A percentile compares a stretch with the other conserved stretches of the same genome.
Conservation (phyloP, 345 rosid genomes). For the Populus davidiana region DNA sequence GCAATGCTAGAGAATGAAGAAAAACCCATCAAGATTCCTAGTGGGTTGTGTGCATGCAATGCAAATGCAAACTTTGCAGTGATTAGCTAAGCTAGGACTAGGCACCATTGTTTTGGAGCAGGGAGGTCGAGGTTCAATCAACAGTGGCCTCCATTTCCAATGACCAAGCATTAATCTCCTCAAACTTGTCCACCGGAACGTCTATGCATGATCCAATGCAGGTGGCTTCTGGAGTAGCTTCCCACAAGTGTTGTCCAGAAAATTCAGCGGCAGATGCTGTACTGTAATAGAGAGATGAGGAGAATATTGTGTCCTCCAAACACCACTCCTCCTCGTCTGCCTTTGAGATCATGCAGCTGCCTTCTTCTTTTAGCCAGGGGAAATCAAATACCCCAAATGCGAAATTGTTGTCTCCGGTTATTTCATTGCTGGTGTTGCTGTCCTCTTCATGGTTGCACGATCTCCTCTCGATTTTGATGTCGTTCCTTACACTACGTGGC, state of each 20-base stretch:
- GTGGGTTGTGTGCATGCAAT: not conserved
- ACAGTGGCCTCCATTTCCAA: conserved; percentile 33
- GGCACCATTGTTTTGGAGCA: not conserved
- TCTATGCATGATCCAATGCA: not conserved
- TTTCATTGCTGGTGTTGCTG: not conserved
- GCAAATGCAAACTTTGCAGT: too few species aligned
- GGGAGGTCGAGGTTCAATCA: conserved; percentile 37
- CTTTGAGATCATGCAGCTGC: conserved; percentile 34
- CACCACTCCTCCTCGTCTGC: conserved; percentile 39
- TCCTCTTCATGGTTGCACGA: not conserved
- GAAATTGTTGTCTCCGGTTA: not conserved
- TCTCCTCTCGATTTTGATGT: not conserved
- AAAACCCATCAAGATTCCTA: not conserved
- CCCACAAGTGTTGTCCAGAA: conserved; percentile 16
- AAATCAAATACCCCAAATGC: conserved; percentile 55
- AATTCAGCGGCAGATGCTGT: not conserved
- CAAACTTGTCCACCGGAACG: conserved; percentile 28
- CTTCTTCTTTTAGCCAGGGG: conserved; percentile 53
- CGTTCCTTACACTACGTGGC: not conserved
- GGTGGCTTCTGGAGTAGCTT: not conserved
- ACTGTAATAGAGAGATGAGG: conserved; percentile 14
- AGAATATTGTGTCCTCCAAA: conserved; percentile 31
- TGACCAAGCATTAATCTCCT: conserved; percentile 35
- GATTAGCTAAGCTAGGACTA: not conserved
- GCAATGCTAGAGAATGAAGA: not conserved